A percentile compares a stretch with the other conserved stretches of the same genome.
These are phyloP conservation scores for Podaxis mareebaensis DNA, from an alignment of 768 basidiomycete genomes.

Conservation along the genomic window DNA sequence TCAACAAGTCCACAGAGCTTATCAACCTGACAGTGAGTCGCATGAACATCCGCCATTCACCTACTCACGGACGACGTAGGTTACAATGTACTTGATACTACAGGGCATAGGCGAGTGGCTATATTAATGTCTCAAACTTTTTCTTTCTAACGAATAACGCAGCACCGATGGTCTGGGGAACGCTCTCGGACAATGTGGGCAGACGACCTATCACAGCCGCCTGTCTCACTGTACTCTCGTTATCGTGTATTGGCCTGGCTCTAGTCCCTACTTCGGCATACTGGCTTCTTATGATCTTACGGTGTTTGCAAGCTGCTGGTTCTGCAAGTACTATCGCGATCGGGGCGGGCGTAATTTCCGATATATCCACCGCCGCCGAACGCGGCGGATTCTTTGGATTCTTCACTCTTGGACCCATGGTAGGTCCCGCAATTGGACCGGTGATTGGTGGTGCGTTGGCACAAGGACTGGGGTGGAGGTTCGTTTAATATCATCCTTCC, in stretches of 20 bases:
- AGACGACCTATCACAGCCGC: constrained; percentile 62
- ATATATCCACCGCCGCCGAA: constrained; percentile 73
- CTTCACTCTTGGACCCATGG: constrained; percentile 66
- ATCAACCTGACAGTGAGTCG: constrained; percentile 71
- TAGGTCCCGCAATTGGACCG: constrained; percentile 63
- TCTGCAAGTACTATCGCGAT: constrained; percentile 79
- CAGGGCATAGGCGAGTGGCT: constrained; percentile 56
- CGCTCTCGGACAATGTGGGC: constrained; percentile 65
- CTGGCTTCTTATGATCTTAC: constrained; percentile 79
- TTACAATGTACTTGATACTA: constrained; percentile 72
- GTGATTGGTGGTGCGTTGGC: constrained; percentile 62
- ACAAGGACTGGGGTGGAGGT: constrained; percentile 66
- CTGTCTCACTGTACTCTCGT: constrained; percentile 62
- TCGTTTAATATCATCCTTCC: constrained; percentile 14
- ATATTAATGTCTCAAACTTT: not conserved
- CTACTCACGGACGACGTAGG: constrained; percentile 26
- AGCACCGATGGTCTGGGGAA: constrained; percentile 74
- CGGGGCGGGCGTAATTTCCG: constrained; percentile 77
- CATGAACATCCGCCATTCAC: not conserved
- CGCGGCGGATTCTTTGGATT: constrained; percentile 75
- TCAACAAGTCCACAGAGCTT: constrained; percentile 65
- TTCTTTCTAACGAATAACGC: constrained; percentile 11
- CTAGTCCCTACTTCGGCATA: constrained; percentile 56
- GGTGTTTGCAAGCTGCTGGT: constrained; percentile 78
- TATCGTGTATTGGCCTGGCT: constrained; percentile 65